Evolutionary conservation across 176 grass and related monocot genomes (phyloP), one percentile per base, ranked within the genome.

Genomic region (Ampelocalamus luodianensis): DNA sequence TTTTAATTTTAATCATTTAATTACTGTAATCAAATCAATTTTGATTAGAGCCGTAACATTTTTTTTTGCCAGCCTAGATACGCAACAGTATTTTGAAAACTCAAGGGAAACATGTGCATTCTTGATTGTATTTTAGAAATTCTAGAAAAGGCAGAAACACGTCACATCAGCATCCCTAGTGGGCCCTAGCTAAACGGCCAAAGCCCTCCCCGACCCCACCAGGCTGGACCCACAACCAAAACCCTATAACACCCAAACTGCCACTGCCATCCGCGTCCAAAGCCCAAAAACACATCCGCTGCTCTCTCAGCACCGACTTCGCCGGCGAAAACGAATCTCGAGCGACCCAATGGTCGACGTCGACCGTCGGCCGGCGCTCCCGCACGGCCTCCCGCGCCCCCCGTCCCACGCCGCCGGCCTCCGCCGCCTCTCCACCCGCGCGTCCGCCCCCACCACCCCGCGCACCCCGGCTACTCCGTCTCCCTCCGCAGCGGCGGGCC

Each of bases 371-470:
- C 80, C 39, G 49, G 20, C 65, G 55, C 87, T 60, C 56, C 86
- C 72, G 49, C 83, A 68, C 89, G 84, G 45, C 85, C 73, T 85
- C 61, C 85, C 74, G 37, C 84, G 72, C 4, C 92, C 58, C 42
- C 89, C 80, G 2, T 85, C 84, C 62, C 90, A 86, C 82, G 79
- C 72, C 10, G 90, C 85, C 0, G 94, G 86, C 24, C 86, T 96
- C 17, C 93, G 93, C 68, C 91, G 91, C 5, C 89, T 96, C 51
- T 96, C 94, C 51, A 80, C 77, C 10, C 91, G 94, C 43, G 94
- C 94, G 10, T 86, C 91, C 29, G 76, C 94, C 1, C 77, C 93
- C 10, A 56, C 79, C 39, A 81, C 79, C 56, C 76, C 90, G 16
- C 75, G 85, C 58, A 36, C 71, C 17, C 0, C 55, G 14, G 61